phyloP scores from a whole-genome alignment of 2,329 filamentous ascomycete genomes.

The Tolypocladium amazonense region DNA sequence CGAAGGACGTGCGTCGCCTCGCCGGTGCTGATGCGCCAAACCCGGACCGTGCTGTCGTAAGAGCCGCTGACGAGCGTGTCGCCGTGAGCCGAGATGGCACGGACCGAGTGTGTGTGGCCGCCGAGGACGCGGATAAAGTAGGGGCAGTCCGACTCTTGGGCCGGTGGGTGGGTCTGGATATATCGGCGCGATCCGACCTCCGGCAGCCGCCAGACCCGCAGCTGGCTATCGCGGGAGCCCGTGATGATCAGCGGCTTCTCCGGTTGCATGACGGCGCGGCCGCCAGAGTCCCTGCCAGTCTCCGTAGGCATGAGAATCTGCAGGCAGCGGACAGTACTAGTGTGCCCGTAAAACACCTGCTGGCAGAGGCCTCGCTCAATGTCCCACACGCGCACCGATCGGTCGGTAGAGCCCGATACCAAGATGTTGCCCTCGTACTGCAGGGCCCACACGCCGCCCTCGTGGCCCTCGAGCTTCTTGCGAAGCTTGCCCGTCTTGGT shows the following conservation, averaged over 20 bases:
- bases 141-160: slow-evolving; percentile 71
- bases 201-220: slow-evolving; percentile 90
- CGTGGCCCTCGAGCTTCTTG: slow-evolving; percentile 80
- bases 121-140: slow-evolving; percentile 84
- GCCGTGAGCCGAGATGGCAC: slow-evolving; percentile 87
- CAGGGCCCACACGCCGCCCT: slow-evolving; percentile 94
- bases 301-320: slow-evolving; percentile 86
- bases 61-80: slow-evolving; percentile 96
- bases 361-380: slow-evolving; percentile 88
- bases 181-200: slow-evolving; percentile 67
- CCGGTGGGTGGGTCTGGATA: slow-evolving; percentile 67
- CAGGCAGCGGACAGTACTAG: slow-evolving; percentile 89
- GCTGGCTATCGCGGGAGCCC: slow-evolving; percentile 85
- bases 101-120: slow-evolving; percentile 87
- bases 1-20: slow-evolving; percentile 75
- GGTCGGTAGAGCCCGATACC: slow-evolving; percentile 91
- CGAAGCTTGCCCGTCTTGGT: slow-evolving; percentile 84
- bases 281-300: slow-evolving; percentile 60
- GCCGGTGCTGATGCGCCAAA: slow-evolving; percentile 96
- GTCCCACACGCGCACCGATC: slow-evolving; percentile 98
- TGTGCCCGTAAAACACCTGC: slow-evolving; percentile 95
- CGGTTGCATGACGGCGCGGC: slow-evolving; percentile 76
- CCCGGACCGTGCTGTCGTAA: slow-evolving; percentile 88
- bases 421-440: slow-evolving; percentile 93
- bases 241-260: slow-evolving; percentile 95